Evolutionary conservation across 2,329 filamentous ascomycete species (phyloP), one percentile per base, ranked within the genome.

Genomic region (Pestalotiopsis sp.): DNA sequence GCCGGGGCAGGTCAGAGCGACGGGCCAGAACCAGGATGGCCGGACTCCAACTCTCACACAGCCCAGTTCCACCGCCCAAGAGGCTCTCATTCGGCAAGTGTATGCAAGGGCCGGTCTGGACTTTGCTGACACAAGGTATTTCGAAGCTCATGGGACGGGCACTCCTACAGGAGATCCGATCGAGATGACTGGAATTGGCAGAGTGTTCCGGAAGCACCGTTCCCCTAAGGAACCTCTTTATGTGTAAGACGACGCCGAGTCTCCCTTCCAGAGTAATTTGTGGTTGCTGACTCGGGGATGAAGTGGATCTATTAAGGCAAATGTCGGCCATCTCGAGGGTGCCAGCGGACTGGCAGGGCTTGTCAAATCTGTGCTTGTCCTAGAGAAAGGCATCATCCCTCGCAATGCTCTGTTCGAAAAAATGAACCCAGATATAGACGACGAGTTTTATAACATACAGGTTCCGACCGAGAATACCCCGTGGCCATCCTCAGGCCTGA

Each of bases 351-450:
- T 75, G 0, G 64, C 75, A 5, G 68, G 69, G 3, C 25, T 76
- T 1, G 66, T 78, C 49, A 76, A 77, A 67, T 69, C 70, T 0
- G 62, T 70, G n/a, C 4, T 60, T 14, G 66, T 70, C 1, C 45
- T 77, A 5, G 66, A 75, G 45, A 60, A 74, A 14, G 64, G 68
- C 1, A 23, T 59, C 0, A 73, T 78, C 36, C 74, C 74, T 0
- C 72, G 74, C 3, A 74, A 71, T 14, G 17, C 70, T 4, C 55
- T 66, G 23, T 70, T 75, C 20, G 39, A 66, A 12, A 68, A 61
- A 25, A 62, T 66, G 20, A 74, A 71, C 58, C 67, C 69, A 2
- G 55, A 60, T 3, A 68, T 73, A 49, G 41, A 49, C 41, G 41
- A 13, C 14, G 13, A 17, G 12, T 17, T 17, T 49, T 49, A 17